Conservation (phyloP, 2,329 filamentous ascomycete genomes). For the Fusarium newnesense region DNA sequence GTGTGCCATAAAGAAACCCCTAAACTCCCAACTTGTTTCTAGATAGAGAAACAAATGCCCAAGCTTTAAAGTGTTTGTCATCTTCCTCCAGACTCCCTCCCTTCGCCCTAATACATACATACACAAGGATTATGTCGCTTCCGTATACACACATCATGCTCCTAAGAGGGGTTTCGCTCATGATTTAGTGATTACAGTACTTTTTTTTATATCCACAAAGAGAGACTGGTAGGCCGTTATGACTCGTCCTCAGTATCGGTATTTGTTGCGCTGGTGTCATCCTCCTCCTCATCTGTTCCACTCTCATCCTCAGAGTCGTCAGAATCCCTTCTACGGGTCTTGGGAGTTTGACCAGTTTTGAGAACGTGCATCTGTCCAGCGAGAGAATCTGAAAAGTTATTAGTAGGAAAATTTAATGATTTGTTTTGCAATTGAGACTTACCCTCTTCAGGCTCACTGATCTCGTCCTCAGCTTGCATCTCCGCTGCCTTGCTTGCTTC, state of each 20-base stretch:
- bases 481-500: constrained; percentile 86
- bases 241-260: constrained; percentile 74
- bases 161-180: constrained; percentile 1
- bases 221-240: constrained; percentile 43
- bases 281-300: constrained; percentile 76
- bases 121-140: constrained; percentile 18
- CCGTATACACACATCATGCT: constrained; percentile 19
- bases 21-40: constrained; percentile 34
- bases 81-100: constrained; percentile 9
- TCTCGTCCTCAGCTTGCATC: constrained; percentile 89
- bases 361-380: constrained; percentile 91
- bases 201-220: constrained; percentile 23
- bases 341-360: constrained; percentile 74
- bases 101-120: constrained; percentile 19
- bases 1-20: constrained; percentile 24
- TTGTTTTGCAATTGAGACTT: constrained; percentile 49
- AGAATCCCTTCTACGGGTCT: constrained; percentile 65
- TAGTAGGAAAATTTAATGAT: constrained; percentile 27
- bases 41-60: constrained; percentile 25
- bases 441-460: constrained; percentile 98
- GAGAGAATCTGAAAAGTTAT: constrained; percentile 74
- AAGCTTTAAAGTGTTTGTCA: constrained; percentile 12
- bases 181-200: constrained; percentile 17
- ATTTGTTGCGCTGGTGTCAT: constrained; percentile 75
- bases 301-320: constrained; percentile 83